A percentile compares a stretch with the other conserved stretches of the same genome.
phyloP scores from a whole-genome alignment of 495 filamentous ascomycete species.

The Massariosphaeria phaeospora region DNA sequence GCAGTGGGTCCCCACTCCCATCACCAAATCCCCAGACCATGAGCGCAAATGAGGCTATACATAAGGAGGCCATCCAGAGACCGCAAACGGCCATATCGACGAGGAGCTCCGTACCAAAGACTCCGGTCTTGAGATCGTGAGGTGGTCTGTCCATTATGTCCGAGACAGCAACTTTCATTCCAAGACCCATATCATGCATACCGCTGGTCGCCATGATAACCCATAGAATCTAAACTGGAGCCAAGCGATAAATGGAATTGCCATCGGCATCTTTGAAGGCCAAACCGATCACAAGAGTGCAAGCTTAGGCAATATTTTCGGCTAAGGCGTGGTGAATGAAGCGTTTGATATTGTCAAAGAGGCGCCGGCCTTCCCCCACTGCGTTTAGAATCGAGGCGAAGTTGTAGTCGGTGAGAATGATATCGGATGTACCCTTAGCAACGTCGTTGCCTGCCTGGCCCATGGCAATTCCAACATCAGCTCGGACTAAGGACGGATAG shows the following conservation, averaged over 20 bases:
- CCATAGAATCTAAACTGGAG: slow-evolving; percentile 70
- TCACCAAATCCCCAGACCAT: slow-evolving; percentile 60
- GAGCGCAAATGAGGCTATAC: slow-evolving; percentile 60
- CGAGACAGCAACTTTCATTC: no score
- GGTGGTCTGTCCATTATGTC: no score
- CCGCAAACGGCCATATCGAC: no score
- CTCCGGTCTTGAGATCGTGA: no score
- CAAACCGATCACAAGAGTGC: slow-evolving; percentile 63
- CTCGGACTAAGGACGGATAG: slow-evolving; percentile 68
- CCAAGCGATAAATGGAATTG: slow-evolving; percentile 67
- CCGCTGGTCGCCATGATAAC: no score
- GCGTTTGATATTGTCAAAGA: slow-evolving; percentile 71
- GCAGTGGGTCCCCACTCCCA: slow-evolving; percentile 58
- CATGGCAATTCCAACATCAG: slow-evolving; percentile 84
- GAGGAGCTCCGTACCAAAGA: no score
- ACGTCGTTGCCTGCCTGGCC: slow-evolving; percentile 69
- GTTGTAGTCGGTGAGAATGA: slow-evolving; percentile 76
- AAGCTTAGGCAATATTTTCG: slow-evolving; percentile 69
- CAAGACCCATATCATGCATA: no score
- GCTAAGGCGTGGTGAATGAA: slow-evolving; percentile 69
- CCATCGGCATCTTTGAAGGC: slow-evolving; percentile 60
- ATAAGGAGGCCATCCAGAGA: no score
- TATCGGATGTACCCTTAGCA: slow-evolving; percentile 74
- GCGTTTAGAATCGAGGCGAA: slow-evolving; percentile 75
- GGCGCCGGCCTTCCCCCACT: slow-evolving; percentile 65